Evolutionary conservation across 2,329 filamentous ascomycete genomes (phyloP).

Genomic region (Microthyrium microscopicum): DNA sequence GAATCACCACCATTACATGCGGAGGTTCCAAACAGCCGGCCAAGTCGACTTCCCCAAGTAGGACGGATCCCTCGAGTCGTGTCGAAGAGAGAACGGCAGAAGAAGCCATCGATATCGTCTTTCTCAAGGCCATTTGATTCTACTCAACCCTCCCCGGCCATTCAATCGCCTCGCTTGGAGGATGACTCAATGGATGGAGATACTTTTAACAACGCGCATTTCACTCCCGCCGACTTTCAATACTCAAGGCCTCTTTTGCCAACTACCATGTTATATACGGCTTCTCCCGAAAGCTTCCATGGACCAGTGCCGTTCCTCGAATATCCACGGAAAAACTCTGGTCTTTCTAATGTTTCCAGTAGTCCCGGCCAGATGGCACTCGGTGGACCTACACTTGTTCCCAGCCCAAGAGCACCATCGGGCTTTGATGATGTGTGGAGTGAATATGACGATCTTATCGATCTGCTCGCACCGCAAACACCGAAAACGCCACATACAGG

Average conservation of each 20-base stretch:
- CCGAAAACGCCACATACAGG: conserved; percentile 30
- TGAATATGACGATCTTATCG: conserved; percentile 80
- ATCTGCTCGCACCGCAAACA: conserved; percentile 36
- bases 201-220: too few species aligned
- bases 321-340: conserved; percentile 54
- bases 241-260: too few species aligned
- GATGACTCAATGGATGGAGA: too few species aligned
- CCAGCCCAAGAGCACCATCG: conserved; percentile 42
- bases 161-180: too few species aligned
- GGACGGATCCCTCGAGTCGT: conserved; percentile 76
- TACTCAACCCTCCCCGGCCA: conserved; percentile 25
- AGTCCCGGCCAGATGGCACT: conserved; percentile 45
- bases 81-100: conserved; percentile 43
- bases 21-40: conserved; percentile 17
- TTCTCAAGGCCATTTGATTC: conserved; percentile 67
- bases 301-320: too few species aligned
- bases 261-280: too few species aligned
- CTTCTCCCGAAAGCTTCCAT: too few species aligned
- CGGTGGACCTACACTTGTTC: conserved; percentile 48
- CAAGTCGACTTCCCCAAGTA: conserved; percentile 59
- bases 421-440: conserved; percentile 85
- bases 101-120: conserved; percentile 55
- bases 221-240: too few species aligned
- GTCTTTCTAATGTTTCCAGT: conserved; percentile 48
- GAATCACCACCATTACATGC: neutral